Base-by-base conservation (phyloP, 768 basidiomycete species). In the Asterophora lycoperdoides region DNA sequence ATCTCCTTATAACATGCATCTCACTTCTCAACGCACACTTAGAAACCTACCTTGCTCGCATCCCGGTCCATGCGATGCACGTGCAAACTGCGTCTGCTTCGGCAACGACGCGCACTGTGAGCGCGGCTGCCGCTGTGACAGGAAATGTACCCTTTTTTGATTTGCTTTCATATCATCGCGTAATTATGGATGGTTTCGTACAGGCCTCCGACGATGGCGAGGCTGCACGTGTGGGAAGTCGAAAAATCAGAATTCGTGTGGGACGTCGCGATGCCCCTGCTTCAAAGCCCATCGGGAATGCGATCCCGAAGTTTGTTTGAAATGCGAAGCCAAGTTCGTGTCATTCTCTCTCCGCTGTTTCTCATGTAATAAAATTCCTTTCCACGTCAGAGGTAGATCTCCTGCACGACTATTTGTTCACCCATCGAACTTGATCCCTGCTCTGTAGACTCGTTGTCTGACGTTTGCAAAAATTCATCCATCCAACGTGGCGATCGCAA, bases 291-390 rank as follows among this genome's bases (percentile, higher is more conserved):
- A 66, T 8, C 70, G 80, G 30, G 87, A 89, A 60, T 89, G 87
- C 50, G 84, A 87, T 61, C 83, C 84, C 2, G 79, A 80, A 30
- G 49, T 86, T 8, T 89, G 87, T 52, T 5, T 56, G 9, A 66
- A 66, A 10, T 84, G 84, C 58, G 65, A 69, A 52, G 68, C 74
- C 46, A 73, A 60, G 80, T 82, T 37, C 55, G 73, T 66, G 15
- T 42, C 40, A 18, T 46, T 19, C 8, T 41, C 33, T 35, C 41
- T 41, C 3, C 18, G 6, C 15, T 40, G 41, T 10, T 13, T 30
- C 35, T 19, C 23, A 19, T 48, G 10, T 47, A 10, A 36, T 39
- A 38, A 8, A 13, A 26, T 38, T 13, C 44, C 4, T 38, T 17
- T 46, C 35, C 42, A 5, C 17, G 15, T 43, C 40, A 67, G 62